phyloP scores from a whole-genome alignment of 805 yeast genomes.

The Nakazawaea populi region DNA sequence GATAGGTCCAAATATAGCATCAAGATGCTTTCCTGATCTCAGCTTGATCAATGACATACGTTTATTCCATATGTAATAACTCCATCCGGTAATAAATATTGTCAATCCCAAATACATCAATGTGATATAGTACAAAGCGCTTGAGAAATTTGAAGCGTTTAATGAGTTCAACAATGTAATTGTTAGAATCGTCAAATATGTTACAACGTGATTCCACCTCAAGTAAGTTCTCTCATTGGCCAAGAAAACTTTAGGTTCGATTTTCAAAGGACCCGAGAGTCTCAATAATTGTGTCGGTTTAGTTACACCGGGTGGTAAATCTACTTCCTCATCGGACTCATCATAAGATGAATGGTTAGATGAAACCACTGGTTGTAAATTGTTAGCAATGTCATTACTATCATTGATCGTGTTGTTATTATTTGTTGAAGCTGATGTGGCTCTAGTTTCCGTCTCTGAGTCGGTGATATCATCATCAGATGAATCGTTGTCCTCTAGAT shows the following conservation, averaged over 20 bases:
- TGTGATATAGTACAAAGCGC: conserved; percentile 64
- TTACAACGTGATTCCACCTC: conserved; percentile 88
- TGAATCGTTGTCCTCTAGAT: conserved; percentile 55
- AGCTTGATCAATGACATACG: conserved; percentile 70
- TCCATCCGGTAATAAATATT: conserved; percentile 83
- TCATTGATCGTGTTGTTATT: neutral
- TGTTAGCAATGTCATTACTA: neutral
- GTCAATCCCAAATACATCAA: conserved; percentile 78
- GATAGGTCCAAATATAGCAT: conserved; percentile 86
- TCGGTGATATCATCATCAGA: conserved; percentile 25
- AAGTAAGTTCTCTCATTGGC: conserved; percentile 97
- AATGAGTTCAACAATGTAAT: conserved; percentile 80
- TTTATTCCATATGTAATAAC: conserved; percentile 66
- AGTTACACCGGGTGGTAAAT: conserved; percentile 82
- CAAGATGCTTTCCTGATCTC: conserved; percentile 84
- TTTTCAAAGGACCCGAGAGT: conserved; percentile 86
- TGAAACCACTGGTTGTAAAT: neutral
- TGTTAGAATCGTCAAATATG: conserved; percentile 78
- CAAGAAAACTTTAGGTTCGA: conserved; percentile 97
- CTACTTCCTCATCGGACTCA: conserved; percentile 81
- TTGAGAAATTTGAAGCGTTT: conserved; percentile 55
- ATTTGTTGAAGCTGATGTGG: neutral
- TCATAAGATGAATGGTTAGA: conserved; percentile 14
- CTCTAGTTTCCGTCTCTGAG: neutral
- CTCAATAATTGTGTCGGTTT: conserved; percentile 77